Evolutionary conservation across 2,329 filamentous ascomycete species (phyloP).

Genomic region (Albifimbria verrucaria): DNA sequence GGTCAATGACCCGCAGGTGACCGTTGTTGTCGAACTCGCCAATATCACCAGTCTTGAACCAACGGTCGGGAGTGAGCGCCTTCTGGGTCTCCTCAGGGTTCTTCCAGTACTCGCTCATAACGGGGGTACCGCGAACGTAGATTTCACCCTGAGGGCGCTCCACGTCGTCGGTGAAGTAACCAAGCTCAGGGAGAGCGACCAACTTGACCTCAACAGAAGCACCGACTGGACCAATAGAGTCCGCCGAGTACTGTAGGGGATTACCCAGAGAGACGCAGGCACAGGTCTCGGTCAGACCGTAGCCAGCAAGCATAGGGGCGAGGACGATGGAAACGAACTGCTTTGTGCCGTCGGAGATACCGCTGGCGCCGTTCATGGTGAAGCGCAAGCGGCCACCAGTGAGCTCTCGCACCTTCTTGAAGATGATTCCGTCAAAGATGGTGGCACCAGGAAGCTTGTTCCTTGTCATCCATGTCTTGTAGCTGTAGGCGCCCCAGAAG

Average conservation of each 20-base stretch:
- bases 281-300: slow-evolving; percentile 90
- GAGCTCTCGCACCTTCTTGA: slow-evolving; percentile 85
- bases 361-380: slow-evolving; percentile 91
- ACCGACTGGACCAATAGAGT: slow-evolving; percentile 74
- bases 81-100: slow-evolving; percentile 82
- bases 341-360: slow-evolving; percentile 82
- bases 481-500: slow-evolving; percentile 66
- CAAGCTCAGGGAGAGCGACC: slow-evolving; percentile 84
- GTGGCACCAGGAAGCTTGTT: slow-evolving; percentile 62
- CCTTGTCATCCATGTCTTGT: slow-evolving; percentile 57
- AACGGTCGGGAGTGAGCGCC: slow-evolving; percentile 76
- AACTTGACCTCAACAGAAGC: slow-evolving; percentile 84
- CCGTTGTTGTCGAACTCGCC: slow-evolving; percentile 81
- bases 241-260: slow-evolving; percentile 78
- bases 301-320: slow-evolving; percentile 90
- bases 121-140: slow-evolving; percentile 74
- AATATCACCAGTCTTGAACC: slow-evolving; percentile 97
- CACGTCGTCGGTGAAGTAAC: slow-evolving; percentile 71
- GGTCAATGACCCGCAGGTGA: slow-evolving; percentile 84
- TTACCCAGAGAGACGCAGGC: slow-evolving; percentile 81
- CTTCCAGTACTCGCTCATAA: slow-evolving; percentile 77
- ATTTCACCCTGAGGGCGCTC: slow-evolving; percentile 79
- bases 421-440: slow-evolving; percentile 78
- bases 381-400: slow-evolving; percentile 87
- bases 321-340: slow-evolving; percentile 89